Percentiles rank a stretch among this genome's conserved stretches.
Conservation (phyloP, 331 rosid genomes). For the Cydonia oblonga region DNA sequence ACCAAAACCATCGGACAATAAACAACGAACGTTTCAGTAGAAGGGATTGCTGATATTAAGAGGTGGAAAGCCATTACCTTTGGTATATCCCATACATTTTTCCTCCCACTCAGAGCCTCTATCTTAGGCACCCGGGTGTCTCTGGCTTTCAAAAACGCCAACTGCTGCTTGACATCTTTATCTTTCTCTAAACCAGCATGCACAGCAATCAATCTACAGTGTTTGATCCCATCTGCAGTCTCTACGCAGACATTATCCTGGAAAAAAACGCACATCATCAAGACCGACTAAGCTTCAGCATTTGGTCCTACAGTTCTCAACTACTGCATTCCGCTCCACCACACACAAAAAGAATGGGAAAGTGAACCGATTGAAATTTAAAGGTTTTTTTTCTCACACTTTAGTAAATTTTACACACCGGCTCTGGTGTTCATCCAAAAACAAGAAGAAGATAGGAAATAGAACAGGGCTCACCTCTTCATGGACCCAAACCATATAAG, state of each 20-base stretch:
- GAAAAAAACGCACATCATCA: conserved; percentile 16
- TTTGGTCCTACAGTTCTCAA: conserved; percentile 6
- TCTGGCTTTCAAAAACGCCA: conserved; percentile 48
- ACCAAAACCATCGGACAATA: not conserved
- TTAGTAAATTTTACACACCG: not conserved
- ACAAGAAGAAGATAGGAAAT: not conserved
- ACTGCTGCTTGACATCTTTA: conserved; percentile 50
- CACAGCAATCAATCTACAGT: conserved; percentile 75
- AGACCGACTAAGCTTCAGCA: conserved; percentile 10
- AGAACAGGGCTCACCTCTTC: conserved; percentile 58
- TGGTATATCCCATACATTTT: conserved; percentile 67
- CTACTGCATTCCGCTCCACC: not conserved
- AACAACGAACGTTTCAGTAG: not conserved
- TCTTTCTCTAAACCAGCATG: conserved; percentile 83
- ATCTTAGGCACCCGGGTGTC: conserved; percentile 64
- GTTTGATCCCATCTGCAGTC: conserved; percentile 39
- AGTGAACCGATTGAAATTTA: not conserved
- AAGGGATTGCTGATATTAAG: not conserved
- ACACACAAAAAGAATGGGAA: not conserved
- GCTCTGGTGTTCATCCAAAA: not conserved
- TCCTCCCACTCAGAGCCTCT: conserved; percentile 60
- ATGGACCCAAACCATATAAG: conserved; percentile 80
- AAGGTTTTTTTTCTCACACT: not conserved
- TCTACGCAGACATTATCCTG: conserved; percentile 68
- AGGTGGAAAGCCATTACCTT: conserved; percentile 41